Evolutionary conservation across 805 yeast genomes (phyloP), one percentile per base, ranked within the genome.

Genomic region (Myxozyma kluyveri): DNA sequence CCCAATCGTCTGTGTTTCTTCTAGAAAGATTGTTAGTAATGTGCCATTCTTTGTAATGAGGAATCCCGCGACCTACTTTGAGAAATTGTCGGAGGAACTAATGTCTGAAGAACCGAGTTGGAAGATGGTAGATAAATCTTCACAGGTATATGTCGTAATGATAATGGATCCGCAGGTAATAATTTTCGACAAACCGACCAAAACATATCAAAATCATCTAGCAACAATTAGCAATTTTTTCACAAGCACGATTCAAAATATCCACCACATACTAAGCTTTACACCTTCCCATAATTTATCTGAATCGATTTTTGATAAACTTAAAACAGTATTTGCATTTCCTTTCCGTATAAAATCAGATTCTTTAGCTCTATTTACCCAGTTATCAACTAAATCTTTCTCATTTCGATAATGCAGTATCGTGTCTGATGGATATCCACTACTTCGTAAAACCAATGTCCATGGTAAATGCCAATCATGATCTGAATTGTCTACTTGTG

Each of bases 361-460:
- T 63, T 91, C 97, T 63, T 93, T 91, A 65, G 88, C 69, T 53
- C 82, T 88, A 64, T 91, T 89, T 54, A 82, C 70, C 83, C 93
- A 83, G 45, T 79, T 75, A 45, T 75, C 77, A 41, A 68, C 74
- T 52, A 80, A 58, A 10, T 73, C 63, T 22, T 61, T 55, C 49
- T 42, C n/a, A 2, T 61, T 62, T 1, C 68, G 50, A 43, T 67
- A 49, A 42, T 79, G 73, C 12, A 79, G 70, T 21, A 84, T 61
- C 24, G 71, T 66, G 3, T 72, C 75, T 0, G 56, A 45, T 1
- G 86, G 84, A 44, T 72, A 72, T 29, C 69, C 64, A 5, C 75
- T 71, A 43, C 69, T 64, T 41, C 69, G 74, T 17, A 83, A 57
- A 1, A 61, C 63, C 26, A 84, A 52, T 5, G 67, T 69, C 84